Conservation (phyloP, 192 early-diverging fungal genomes). For the Coemansia sp. region DNA sequence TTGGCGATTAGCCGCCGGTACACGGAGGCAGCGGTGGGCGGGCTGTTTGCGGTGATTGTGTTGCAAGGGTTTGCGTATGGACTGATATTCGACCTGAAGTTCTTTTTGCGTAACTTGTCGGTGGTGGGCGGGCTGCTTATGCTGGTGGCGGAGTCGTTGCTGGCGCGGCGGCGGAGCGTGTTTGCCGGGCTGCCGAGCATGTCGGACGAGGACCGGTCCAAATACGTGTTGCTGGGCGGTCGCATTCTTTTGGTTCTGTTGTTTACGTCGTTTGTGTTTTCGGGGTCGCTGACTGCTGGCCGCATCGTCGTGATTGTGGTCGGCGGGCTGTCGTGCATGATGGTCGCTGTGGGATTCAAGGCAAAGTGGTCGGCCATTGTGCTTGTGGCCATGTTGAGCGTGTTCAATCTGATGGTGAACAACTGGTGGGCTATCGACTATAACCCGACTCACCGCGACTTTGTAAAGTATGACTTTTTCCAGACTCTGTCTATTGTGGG, state of each 20-base stretch:
- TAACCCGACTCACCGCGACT: conserved; percentile 78
- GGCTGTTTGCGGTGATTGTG: conserved; percentile 78
- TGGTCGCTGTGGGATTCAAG: conserved; percentile 98
- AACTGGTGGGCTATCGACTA: conserved; percentile 94
- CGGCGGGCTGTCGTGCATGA: conserved; percentile 72
- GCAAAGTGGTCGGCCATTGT: conserved; percentile 96
- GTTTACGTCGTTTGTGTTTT: conserved; percentile 86
- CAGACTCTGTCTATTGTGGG: conserved; percentile 95
- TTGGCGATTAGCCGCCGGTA: conserved; percentile 78
- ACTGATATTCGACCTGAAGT: conserved; percentile 81
- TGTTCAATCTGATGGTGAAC: conserved; percentile 91
- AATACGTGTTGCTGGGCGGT: conserved; percentile 89
- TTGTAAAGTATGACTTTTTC: conserved; percentile 98
- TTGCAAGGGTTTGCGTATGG: conserved; percentile 93
- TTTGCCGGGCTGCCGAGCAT: conserved; percentile 88
- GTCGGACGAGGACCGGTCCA: conserved; percentile 79
- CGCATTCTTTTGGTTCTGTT: conserved; percentile 89
- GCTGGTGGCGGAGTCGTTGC: conserved; percentile 81
- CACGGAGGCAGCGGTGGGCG: conserved; percentile 80
- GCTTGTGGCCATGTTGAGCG: conserved; percentile 80
- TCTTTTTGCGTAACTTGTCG: conserved; percentile 92
- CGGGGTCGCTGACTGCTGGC: conserved; percentile 73
- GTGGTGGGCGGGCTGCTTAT: conserved; percentile 92
- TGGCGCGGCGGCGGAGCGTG: conserved; percentile 63
- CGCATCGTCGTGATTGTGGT: conserved; percentile 70